Evolutionary conservation across 257 asterid species (phyloP).

Genomic region (Solanum dulcamara): DNA sequence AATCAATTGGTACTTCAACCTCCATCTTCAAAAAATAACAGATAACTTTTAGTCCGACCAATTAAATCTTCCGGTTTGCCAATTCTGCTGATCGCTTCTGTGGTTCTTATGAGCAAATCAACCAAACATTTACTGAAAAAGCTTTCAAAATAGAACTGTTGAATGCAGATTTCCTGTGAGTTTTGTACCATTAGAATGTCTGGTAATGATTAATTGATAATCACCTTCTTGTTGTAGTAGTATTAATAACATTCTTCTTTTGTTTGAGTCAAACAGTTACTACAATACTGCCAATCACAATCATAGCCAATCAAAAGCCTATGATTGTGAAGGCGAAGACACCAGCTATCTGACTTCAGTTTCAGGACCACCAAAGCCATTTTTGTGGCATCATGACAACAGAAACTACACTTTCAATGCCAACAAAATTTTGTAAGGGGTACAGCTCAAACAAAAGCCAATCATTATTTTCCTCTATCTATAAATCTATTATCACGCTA

Average conservation of each 20-base stretch:
- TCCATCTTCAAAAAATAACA: conserved; percentile 84
- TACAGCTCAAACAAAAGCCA: not conserved
- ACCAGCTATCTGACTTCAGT: not conserved
- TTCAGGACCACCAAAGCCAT: not conserved
- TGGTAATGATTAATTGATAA: not conserved
- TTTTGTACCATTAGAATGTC: not conserved
- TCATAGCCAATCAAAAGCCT: not conserved
- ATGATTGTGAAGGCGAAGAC: not conserved
- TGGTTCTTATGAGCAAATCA: not conserved
- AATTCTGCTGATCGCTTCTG: not conserved
- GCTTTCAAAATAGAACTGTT: not conserved
- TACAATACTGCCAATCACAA: not conserved
- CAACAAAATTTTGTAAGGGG: not conserved
- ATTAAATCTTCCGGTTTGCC: not conserved
- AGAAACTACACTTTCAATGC: not conserved
- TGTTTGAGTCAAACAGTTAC: not conserved
- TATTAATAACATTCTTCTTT: not conserved
- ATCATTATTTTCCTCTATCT: not conserved
- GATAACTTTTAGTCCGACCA: not conserved
- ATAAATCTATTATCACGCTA: not conserved
- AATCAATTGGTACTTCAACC: conserved; percentile 79
- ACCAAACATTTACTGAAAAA: not conserved
- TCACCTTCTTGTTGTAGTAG: not conserved
- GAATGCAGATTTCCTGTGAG: not conserved
- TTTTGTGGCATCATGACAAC: not conserved